These are phyloP conservation scores for Dactylella cylindrospora DNA, from an alignment of 2,329 filamentous ascomycete species.

Conservation along the genomic window DNA sequence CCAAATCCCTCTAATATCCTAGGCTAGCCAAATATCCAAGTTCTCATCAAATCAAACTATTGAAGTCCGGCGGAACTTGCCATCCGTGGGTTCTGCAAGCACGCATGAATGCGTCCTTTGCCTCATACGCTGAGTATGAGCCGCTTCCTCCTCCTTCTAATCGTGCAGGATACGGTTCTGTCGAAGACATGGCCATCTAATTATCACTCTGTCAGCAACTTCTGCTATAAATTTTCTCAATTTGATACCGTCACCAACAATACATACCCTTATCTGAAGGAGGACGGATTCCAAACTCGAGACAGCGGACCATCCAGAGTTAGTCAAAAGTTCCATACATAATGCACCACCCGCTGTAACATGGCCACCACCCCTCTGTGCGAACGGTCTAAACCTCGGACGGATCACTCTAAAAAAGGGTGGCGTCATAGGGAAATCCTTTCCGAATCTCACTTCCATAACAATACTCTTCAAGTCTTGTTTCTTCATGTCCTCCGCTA, in stretches of 20 bases:
- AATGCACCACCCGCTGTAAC: constrained; percentile 82
- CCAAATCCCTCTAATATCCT: too few species aligned
- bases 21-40: too few species aligned
- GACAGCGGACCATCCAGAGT: constrained; percentile 75
- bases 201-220: neutral
- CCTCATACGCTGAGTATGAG: constrained; percentile 68
- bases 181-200: constrained; percentile 62
- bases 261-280: constrained; percentile 62
- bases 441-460: constrained; percentile 79
- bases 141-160: constrained; percentile 19
- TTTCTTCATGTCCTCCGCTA: constrained; percentile 72
- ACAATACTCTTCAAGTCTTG: constrained; percentile 67
- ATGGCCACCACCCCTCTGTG: constrained; percentile 75
- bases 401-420: constrained; percentile 82
- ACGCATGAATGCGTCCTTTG: constrained; percentile 70
- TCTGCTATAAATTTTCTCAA: neutral
- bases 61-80: constrained; percentile 67
- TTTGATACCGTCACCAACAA: neutral
- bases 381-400: constrained; percentile 76
- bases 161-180: constrained; percentile 33
- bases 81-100: constrained; percentile 73
- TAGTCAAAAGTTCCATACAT: constrained; percentile 71
- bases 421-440: constrained; percentile 74
- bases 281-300: constrained; percentile 76
- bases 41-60: constrained; percentile 33